Evolutionary conservation across 352 stramenopile species (phyloP).

Genomic region (Globisporangium okanoganense): DNA sequence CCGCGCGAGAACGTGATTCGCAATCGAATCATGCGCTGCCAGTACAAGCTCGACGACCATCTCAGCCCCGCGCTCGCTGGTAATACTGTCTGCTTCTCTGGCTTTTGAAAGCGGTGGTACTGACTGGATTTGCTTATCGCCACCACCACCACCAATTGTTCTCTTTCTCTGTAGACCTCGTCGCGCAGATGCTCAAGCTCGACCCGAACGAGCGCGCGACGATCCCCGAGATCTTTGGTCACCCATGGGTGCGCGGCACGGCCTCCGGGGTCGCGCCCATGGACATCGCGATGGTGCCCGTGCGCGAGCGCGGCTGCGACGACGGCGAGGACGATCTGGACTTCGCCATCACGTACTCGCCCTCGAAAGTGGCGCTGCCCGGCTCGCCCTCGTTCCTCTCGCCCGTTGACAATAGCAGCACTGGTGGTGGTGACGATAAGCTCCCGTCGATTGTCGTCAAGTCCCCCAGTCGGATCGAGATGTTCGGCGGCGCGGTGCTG

Average conservation of each 20-base stretch:
- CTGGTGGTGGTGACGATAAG: slow-evolving; percentile 36
- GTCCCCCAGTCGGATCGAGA: slow-evolving; percentile 38
- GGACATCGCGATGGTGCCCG: slow-evolving; percentile 19
- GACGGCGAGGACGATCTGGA: slow-evolving; percentile 43
- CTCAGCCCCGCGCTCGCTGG: slow-evolving; percentile 58
- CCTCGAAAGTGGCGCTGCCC: slow-evolving; percentile 23
- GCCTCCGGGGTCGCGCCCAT: slow-evolving; percentile 27
- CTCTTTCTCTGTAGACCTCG: slow-evolving; percentile 39
- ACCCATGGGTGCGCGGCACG: slow-evolving; percentile 71
- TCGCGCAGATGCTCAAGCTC: slow-evolving; percentile 75
- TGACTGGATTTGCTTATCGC: neutral
- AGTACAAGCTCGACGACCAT: slow-evolving; percentile 79
- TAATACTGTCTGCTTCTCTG: slow-evolving; percentile 6
- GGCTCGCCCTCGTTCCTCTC: slow-evolving; percentile 18
- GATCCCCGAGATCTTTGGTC: slow-evolving; percentile 84
- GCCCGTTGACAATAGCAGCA: slow-evolving; percentile 20
- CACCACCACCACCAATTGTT: neutral
- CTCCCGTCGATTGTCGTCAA: slow-evolving; percentile 52
- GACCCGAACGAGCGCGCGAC: slow-evolving; percentile 77
- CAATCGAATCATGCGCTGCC: slow-evolving; percentile 79
- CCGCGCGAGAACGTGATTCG: slow-evolving; percentile 81
- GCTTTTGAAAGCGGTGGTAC: neutral
- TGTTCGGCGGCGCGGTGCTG: slow-evolving; percentile 8
- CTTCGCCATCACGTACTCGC: slow-evolving; percentile 49
- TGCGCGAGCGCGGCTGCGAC: slow-evolving; percentile 18